Base-by-base conservation (phyloP, 2,329 filamentous ascomycete species). In the Aspergillus versicolor region DNA sequence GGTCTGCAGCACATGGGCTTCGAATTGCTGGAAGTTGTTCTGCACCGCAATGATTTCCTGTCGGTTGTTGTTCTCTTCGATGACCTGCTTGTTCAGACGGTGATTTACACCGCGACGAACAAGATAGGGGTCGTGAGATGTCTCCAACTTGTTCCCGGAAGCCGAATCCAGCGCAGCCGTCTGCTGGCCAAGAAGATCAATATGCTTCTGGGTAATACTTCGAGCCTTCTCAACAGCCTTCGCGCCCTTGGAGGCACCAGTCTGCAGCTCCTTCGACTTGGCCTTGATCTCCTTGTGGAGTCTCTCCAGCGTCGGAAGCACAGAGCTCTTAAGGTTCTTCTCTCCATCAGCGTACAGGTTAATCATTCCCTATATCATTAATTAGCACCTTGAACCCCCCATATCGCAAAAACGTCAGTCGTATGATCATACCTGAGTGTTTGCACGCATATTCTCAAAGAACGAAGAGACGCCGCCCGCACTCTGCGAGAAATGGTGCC, bases 201-300 rank as follows among this genome's bases (percentile, higher is more conserved):
- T 96, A 65, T 97, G 91, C 80, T 96, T 97, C 79, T 99, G 93
- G 0, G 93, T 97, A 6, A 78, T 80, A 66, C 87, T 86, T 59
- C 93, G 89, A 8, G 91, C 87, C 79, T 96, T 97, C 61, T 96
- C 91, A 21, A 99, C 92, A 50, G 91, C 86, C 79, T 97, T 99
- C 64, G 90, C 86, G 15, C 88, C 85, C 80, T 95, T 96, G 60
- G 87, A 84, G 21, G 90, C 91, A 8, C 93, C 92, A 60, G 86
- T 83, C 43, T 84, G 82, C 49, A 99, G 83, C 76, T 97, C 92
- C 81, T 97, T 97, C 62, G 85, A 83, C 81, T 97, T 97, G 79
- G 89, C 87, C 83, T 97, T 99, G 81, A 99, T 94, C 74, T 97
- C 94, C 73, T 91, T 88, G 79, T 97, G 92, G 48, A 99, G 82